phyloP scores from a whole-genome alignment of 2,329 filamentous ascomycete genomes.

The Hypoxylon sp. region DNA sequence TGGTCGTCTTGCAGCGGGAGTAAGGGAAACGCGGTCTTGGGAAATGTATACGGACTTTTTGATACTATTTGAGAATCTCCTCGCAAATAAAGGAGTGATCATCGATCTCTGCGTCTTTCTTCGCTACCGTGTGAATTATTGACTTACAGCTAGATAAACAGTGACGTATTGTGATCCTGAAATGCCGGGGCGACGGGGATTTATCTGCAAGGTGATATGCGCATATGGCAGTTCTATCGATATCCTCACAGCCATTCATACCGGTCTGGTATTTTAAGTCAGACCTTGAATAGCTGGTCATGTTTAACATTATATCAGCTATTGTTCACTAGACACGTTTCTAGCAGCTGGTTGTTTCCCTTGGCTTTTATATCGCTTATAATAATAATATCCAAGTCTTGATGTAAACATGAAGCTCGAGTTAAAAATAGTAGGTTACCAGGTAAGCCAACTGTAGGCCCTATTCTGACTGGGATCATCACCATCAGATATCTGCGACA shows the following conservation, averaged over 20 bases:
- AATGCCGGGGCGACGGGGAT: no score
- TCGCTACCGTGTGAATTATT: background rate
- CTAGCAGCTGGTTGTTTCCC: no score
- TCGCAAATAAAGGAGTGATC: slow-evolving; percentile 7
- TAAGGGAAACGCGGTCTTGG: slow-evolving; percentile 55
- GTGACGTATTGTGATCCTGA: background rate
- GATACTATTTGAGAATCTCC: slow-evolving; percentile 9
- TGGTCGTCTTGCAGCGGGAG: slow-evolving; percentile 93
- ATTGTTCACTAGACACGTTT: no score
- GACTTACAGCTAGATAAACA: background rate
- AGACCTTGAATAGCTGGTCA: no score
- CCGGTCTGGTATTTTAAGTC: no score
- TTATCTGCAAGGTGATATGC: no score
- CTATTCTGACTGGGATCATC: background rate
- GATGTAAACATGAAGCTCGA: no score
- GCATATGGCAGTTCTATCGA: no score
- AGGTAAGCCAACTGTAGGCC: background rate
- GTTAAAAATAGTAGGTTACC: background rate
- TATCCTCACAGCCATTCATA: no score
- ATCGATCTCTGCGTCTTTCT: background rate
- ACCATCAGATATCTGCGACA: background rate
- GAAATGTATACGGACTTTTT: slow-evolving; percentile 4
- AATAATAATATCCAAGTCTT: no score
- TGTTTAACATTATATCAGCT: no score
- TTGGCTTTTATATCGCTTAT: no score